A percentile compares a stretch with the other conserved stretches of the same genome.
phyloP scores from a whole-genome alignment of 768 basidiomycete genomes.

The Rhodocollybia butyracea region DNA sequence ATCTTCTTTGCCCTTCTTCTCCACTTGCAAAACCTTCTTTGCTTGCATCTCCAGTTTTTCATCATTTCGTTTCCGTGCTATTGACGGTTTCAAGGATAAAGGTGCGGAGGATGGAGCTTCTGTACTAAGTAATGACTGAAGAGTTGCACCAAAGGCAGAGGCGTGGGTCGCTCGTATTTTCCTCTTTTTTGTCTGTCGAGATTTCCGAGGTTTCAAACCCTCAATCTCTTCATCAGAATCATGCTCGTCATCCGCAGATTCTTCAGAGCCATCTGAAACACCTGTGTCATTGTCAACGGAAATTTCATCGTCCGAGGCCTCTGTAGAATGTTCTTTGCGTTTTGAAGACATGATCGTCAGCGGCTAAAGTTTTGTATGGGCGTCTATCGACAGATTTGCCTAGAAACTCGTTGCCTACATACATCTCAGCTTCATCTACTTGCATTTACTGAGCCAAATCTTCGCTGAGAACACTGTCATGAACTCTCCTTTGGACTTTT shows the following conservation, averaged over 20 bases:
- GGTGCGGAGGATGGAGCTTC: slow-evolving; percentile 67
- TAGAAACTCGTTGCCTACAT: slow-evolving; percentile 1
- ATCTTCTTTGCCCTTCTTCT: slow-evolving; percentile 74
- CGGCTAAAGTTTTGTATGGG: not conserved
- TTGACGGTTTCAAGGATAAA: slow-evolving; percentile 76
- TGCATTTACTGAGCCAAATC: not conserved
- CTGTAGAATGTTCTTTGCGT: slow-evolving; percentile 39
- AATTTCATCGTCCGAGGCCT: slow-evolving; percentile 13
- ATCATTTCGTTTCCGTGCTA: slow-evolving; percentile 65
- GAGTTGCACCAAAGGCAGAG: slow-evolving; percentile 69
- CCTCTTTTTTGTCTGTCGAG: slow-evolving; percentile 77
- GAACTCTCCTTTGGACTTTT: slow-evolving; percentile 44
- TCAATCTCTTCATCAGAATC: slow-evolving; percentile 69
- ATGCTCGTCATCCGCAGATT: slow-evolving; percentile 23
- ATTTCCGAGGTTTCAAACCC: slow-evolving; percentile 54
- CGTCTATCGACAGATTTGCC: not conserved
- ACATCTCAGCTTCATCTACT: not conserved
- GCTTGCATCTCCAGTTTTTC: slow-evolving; percentile 73
- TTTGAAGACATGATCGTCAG: slow-evolving; percentile 27
- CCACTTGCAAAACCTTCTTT: slow-evolving; percentile 65
- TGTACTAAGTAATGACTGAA: slow-evolving; percentile 71
- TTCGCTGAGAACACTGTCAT: not conserved
- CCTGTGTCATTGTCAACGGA: slow-evolving; percentile 4
- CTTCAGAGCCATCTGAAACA: slow-evolving; percentile 22
- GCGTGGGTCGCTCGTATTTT: slow-evolving; percentile 79